Base-by-base conservation (phyloP, 495 filamentous ascomycete genomes). In the Articulospora tetracladia region DNA sequence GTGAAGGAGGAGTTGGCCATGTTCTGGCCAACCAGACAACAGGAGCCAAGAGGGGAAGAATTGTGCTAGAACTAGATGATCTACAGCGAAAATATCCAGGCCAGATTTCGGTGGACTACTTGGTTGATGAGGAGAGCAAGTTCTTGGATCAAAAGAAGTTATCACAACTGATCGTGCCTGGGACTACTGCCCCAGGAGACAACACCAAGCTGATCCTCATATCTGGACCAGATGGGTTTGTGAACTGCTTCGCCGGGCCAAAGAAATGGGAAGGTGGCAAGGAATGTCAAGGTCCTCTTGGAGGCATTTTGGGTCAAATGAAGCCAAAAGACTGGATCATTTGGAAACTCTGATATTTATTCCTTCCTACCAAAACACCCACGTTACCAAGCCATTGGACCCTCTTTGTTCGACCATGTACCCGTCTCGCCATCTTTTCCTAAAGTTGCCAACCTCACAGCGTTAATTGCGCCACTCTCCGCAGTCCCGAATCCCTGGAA, bases 211-310 rank as follows among this genome's bases (percentile, higher is more conserved):
- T 95, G 46, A 75, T 97, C 26, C 73, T 96, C 51, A 77, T 98
- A 3, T 93, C 91, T 1, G 94, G 94, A 0, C 93, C 94, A 0
- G 90, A 94, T 44, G 93, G 94, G 17, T 98, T 98, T 74, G 81
- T 97, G 49, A 79, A 77, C 25, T 80, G 86, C 63, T 88, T 88
- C 74, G 89, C 89, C 7, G 93, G 93, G 4, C 78, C 83, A 3
- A 96, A 95, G 72, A 69, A 78, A 1, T 93, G 86, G 85, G 79
- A 78, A 3, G 77, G 77, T 51, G 91, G 92, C 6, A 74, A 75
- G 63, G 89, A 96, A 74, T 73, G 79, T 19, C 89, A 93, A 66
- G 93, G 90, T 1, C 65, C 70, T 54, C 52, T 84, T 17, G 70
- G 69, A 1, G 77, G 77, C 2, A 51, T 78, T n/a, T 26, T 79